phyloP scores from a whole-genome alignment of 805 yeast species.

The Debaryomyces prosopidis region DNA sequence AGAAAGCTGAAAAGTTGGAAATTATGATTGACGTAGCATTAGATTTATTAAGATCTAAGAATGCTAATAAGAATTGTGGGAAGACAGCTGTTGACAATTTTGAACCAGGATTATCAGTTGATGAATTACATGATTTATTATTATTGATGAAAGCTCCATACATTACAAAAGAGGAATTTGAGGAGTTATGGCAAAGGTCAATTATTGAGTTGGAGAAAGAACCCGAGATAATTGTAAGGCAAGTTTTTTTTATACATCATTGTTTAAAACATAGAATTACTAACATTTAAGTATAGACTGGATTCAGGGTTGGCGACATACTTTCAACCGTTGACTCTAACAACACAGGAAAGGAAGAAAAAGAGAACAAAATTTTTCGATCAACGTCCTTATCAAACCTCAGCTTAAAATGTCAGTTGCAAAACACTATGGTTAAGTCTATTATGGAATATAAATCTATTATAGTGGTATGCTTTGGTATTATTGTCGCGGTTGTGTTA shows the following conservation, averaged over 20 bases:
- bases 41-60: conserved; percentile 62
- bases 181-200: conserved; percentile 72
- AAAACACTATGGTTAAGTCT: conserved; percentile 48
- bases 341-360: conserved; percentile 42
- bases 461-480: conserved; percentile 11
- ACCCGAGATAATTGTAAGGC: conserved; percentile 78
- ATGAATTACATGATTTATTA: conserved; percentile 55
- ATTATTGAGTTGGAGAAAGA: conserved; percentile 59
- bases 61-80: conserved; percentile 66
- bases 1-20: conserved; percentile 64
- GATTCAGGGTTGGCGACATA: conserved; percentile 17
- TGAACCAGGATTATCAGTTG: conserved; percentile 51
- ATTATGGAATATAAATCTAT: conserved; percentile 23
- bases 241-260: conserved; percentile 38
- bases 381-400: conserved; percentile 69
- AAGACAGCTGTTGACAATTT: conserved; percentile 40
- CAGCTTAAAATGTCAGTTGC: conserved; percentile 56
- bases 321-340: conserved; percentile 28
- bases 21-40: conserved; percentile 67
- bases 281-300: conserved; percentile 23
- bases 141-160: conserved; percentile 45
- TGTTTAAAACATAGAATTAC: conserved; percentile 10
- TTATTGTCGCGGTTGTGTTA: conserved; percentile 20
- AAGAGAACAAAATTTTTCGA: conserved; percentile 60
- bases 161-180: conserved; percentile 63